Percentiles rank a stretch among this genome's conserved stretches.
phyloP scores from a whole-genome alignment of 371 early-diverging fungal genomes.

The Fennellomyces sp. region DNA sequence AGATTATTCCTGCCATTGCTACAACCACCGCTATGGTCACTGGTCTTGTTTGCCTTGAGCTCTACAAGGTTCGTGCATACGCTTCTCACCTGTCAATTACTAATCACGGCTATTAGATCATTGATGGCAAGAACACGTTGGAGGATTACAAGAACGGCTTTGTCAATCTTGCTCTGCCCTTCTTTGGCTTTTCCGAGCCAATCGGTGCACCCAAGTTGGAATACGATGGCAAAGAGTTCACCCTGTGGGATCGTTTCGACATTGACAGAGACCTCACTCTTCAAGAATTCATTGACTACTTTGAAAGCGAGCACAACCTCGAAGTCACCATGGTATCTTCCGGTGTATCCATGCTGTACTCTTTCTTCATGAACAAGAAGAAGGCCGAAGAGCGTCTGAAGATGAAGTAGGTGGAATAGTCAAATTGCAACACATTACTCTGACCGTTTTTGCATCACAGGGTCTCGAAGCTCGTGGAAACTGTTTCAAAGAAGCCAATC shows the following conservation, averaged over 20 bases:
- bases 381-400: slow-evolving; percentile 81
- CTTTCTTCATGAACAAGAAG: slow-evolving; percentile 87
- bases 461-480: slow-evolving; percentile 79
- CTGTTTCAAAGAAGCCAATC: slow-evolving; percentile 88
- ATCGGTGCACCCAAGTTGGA: slow-evolving; percentile 86
- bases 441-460: slow-evolving; percentile 23
- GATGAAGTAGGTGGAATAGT: slow-evolving; percentile 52
- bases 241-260: slow-evolving; percentile 98
- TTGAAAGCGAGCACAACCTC: slow-evolving; percentile 83
- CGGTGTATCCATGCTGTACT: slow-evolving; percentile 93
- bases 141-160: slow-evolving; percentile 99
- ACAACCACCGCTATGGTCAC: slow-evolving; percentile 99
- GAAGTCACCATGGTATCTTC: slow-evolving; percentile 96
- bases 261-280: slow-evolving; percentile 87
- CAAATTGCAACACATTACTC: not conserved
- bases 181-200: slow-evolving; percentile 99
- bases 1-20: slow-evolving; percentile 99
- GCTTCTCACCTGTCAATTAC: not conserved
- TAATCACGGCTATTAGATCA: slow-evolving; percentile 33
- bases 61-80: slow-evolving; percentile 81
- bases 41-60: slow-evolving; percentile 97
- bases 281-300: slow-evolving; percentile 87
- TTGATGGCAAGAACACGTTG: slow-evolving; percentile 78
- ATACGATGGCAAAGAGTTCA: slow-evolving; percentile 88
- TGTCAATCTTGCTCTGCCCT: slow-evolving; percentile 98